A percentile compares a stretch with the other conserved stretches of the same genome.
Conservation (phyloP, 495 filamentous ascomycete species). For the Penicillium fimorum region DNA sequence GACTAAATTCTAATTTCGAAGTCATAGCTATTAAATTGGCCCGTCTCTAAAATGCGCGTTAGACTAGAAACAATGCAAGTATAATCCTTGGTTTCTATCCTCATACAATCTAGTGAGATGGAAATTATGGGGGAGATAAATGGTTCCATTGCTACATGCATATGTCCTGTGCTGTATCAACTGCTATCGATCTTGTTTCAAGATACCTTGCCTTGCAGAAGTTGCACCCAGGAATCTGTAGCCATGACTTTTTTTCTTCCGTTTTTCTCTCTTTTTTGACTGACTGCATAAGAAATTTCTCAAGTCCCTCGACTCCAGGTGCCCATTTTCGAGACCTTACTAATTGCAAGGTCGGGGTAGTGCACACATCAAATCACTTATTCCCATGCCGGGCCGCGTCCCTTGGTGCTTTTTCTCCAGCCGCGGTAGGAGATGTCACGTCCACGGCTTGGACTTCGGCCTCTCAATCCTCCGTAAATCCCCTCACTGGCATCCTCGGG, state of each 20-base stretch:
- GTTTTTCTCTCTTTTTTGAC: background rate
- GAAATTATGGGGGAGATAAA: background rate
- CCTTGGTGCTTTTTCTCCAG: background rate
- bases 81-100: background rate
- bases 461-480: background rate
- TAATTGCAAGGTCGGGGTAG: background rate
- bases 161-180: background rate
- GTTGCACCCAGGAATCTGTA: background rate
- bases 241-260: background rate
- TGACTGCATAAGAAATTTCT: too few species aligned
- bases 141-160: background rate
- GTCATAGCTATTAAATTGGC: background rate
- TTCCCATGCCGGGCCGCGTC: background rate
- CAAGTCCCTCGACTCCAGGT: background rate
- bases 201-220: too few species aligned
- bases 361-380: background rate
- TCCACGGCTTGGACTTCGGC: background rate
- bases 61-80: background rate
- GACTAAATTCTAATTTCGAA: background rate
- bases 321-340: background rate
- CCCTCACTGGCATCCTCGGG: background rate
- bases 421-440: slow-evolving; percentile 1
- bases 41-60: background rate
- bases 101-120: background rate
- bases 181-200: too few species aligned